Conservation (phyloP, 2,329 filamentous ascomycete species). For the Apiospora malaysiana region DNA sequence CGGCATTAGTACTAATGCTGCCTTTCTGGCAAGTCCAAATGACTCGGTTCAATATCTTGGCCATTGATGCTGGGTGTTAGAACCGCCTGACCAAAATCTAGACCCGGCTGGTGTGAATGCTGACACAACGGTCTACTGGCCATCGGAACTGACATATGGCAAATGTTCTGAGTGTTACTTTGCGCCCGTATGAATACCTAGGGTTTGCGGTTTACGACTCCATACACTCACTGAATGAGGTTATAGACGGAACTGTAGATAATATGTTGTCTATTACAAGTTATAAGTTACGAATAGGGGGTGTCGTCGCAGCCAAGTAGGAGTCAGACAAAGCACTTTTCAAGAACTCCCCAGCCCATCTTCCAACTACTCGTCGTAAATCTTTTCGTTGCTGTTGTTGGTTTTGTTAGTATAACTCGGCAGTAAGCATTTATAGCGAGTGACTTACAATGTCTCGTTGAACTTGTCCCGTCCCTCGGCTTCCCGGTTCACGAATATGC, state of each 20-base stretch:
- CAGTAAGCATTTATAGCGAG: background rate
- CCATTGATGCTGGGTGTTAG: background rate
- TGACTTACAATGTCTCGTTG: conserved; percentile 30
- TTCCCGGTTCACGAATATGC: conserved; percentile 31
- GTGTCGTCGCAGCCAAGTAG: background rate
- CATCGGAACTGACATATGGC: background rate
- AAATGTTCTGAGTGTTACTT: background rate
- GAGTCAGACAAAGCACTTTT: background rate
- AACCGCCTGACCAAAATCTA: background rate
- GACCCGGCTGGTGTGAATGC: background rate
- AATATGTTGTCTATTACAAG: background rate
- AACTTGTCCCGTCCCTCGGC: conserved; percentile 30
- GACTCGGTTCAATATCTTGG: background rate
- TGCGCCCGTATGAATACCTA: background rate
- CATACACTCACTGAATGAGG: background rate
- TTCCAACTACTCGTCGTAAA: conserved; percentile 19
- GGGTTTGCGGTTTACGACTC: background rate
- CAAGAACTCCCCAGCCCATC: background rate
- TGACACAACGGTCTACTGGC: background rate
- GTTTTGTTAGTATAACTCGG: background rate
- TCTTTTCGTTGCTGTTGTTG: conserved; percentile 20
- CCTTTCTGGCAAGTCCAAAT: background rate
- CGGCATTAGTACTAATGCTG: background rate
- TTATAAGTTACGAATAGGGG: background rate
- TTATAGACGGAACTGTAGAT: background rate